Percentiles rank a stretch among this genome's conserved stretches.
phyloP scores from a whole-genome alignment of 1,284 basidiomycete species.

The Leccinum subrobustum region DNA sequence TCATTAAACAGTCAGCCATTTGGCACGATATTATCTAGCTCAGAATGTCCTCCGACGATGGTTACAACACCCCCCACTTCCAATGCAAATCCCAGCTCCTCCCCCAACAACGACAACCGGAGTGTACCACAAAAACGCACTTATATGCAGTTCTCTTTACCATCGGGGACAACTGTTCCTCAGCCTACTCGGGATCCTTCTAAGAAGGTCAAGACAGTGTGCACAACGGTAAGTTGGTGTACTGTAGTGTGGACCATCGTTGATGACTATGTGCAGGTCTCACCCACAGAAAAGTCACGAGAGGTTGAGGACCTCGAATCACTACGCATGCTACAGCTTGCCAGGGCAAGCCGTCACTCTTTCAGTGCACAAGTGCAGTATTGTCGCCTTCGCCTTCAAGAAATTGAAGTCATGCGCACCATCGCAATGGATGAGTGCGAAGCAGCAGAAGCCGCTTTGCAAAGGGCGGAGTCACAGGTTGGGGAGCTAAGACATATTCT shows the following conservation, averaged over 20 bases:
- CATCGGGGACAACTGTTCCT: neutral
- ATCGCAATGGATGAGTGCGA: constrained; percentile 1
- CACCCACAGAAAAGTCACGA: neutral
- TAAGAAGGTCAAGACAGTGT: neutral
- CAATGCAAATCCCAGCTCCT: neutral
- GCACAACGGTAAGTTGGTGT: neutral
- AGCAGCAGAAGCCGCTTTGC: neutral
- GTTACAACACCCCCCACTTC: neutral
- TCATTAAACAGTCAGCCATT: neutral
- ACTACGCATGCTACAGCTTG: neutral
- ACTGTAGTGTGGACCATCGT: neutral
- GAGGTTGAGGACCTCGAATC: neutral
- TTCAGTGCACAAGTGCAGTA: neutral
- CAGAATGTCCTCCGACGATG: neutral
- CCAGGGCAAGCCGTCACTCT: neutral
- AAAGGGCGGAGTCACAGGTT: neutral
- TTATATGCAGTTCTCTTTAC: neutral
- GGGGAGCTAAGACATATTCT: neutral
- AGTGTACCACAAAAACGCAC: neutral
- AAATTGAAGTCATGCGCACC: neutral
- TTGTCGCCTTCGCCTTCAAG: neutral
- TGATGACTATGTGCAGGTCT: neutral
- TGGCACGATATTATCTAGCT: neutral
- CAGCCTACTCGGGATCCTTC: neutral
- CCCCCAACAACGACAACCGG: neutral